Evolutionary conservation across 2,329 filamentous ascomycete species (phyloP), one percentile per base, ranked within the genome.

Genomic region (Clathrospora elynae): DNA sequence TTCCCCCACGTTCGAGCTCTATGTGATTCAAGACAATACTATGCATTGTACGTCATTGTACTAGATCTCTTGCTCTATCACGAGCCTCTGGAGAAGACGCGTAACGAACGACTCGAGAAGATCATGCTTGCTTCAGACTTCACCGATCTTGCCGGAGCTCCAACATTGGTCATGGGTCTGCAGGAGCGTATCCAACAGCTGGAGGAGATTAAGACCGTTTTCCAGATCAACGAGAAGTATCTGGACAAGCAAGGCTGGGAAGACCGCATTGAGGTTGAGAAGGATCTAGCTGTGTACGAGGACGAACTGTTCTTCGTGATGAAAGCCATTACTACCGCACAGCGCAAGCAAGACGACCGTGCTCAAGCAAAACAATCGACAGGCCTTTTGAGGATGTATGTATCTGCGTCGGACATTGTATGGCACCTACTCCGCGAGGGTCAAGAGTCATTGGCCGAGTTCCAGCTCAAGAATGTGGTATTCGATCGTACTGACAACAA

Each of bases 231-330:
- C 67, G 86, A 90, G 22, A 87, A 87, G 59, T 87, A 87, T 47
- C 79, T 99, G 17, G 92, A 97, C 69, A 85, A 85, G 61, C 84
- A 88, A 62, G 91, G 91, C 10, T 97, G 92, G 91, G 84, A 93
- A 64, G 92, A 97, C 65, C 83, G 90, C 22, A 78, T 96, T 46
- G 75, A 85, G n/a, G 79, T 99, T 29, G 93, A 99, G 65, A 86
- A 88, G 36, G 93, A 99, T 65, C 76, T 99, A 35, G 83, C 89
- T 7, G 84, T 84, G 13, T 96, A 90, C 62, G 93, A 97, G 68
- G 93, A 99, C 61, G 95, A 99, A 70, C 74, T 99, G 6, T 99
- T 99, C 78, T 99, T 99, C 74, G 88, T 99, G 77, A 97, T 99
- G 93, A 97, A 99, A 63, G 95, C 93, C 25, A 99, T 99, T 66